Conservation (phyloP, 2,329 filamentous ascomycete genomes). For the Sphaerulina populicola region DNA sequence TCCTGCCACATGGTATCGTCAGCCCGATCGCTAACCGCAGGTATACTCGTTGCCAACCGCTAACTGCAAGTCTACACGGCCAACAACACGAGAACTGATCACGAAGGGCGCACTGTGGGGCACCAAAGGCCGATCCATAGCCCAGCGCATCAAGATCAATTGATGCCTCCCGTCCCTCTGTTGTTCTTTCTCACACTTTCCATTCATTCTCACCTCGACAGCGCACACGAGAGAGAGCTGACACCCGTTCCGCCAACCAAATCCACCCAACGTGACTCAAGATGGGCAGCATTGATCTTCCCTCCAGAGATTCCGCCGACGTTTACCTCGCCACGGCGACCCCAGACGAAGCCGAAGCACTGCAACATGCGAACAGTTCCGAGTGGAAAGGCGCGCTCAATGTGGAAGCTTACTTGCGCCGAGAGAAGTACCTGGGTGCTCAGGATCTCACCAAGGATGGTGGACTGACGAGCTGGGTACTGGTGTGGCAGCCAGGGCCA, state of each 20-base stretch:
- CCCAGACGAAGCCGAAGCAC: slow-evolving; percentile 45
- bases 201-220: background rate
- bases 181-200: background rate
- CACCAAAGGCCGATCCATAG: background rate
- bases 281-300: slow-evolving; percentile 33
- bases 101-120: slow-evolving; percentile 1
- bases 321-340: slow-evolving; percentile 50
- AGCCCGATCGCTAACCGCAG: slow-evolving; percentile 6
- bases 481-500: slow-evolving; percentile 42
- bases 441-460: slow-evolving; percentile 49
- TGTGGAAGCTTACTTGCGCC: slow-evolving; percentile 48
- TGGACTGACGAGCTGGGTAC: slow-evolving; percentile 52
- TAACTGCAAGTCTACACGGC: slow-evolving; percentile 6
- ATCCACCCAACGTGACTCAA: background rate
- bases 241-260: background rate
- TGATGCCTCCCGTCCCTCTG: background rate
- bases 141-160: background rate
- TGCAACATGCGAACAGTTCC: slow-evolving; percentile 47
- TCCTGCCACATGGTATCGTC: background rate
- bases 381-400: slow-evolving; percentile 52
- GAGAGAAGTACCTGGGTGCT: slow-evolving; percentile 47
- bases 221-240: background rate
- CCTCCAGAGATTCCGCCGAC: slow-evolving; percentile 43
- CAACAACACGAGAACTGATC: too few species aligned
- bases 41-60: slow-evolving; percentile 1